Evolutionary conservation across 1,139 yeast genomes (phyloP).

Genomic region (Candida sojae): DNA sequence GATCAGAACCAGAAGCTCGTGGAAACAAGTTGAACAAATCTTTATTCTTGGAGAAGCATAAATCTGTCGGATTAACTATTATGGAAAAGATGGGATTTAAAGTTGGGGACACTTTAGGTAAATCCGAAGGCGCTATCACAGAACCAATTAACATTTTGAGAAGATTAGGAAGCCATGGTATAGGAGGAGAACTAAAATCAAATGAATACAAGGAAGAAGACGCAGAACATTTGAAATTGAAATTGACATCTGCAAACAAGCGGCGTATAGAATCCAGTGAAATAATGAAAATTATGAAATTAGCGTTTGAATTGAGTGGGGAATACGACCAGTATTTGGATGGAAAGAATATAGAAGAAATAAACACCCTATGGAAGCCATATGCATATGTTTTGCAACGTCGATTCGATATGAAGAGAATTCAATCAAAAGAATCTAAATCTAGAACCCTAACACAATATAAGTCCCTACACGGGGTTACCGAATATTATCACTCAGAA

Average conservation of each 20-base stretch:
- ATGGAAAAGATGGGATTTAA: slow-evolving; percentile 61
- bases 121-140: slow-evolving; percentile 17
- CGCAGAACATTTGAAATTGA: slow-evolving; percentile 2
- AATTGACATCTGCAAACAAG: background rate
- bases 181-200: slow-evolving; percentile 9
- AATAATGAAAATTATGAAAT: slow-evolving; percentile 20
- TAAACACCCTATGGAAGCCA: slow-evolving; percentile 27
- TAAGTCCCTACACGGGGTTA: background rate
- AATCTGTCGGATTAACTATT: slow-evolving; percentile 48
- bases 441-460: background rate
- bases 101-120: slow-evolving; percentile 46
- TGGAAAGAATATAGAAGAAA: slow-evolving; percentile 9
- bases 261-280: slow-evolving; percentile 5
- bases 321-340: slow-evolving; percentile 19
- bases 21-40: slow-evolving; percentile 11
- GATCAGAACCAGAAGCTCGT: background rate
- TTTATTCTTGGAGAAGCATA: slow-evolving; percentile 9
- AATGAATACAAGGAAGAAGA: slow-evolving; percentile 2
- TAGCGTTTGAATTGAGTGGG: slow-evolving; percentile 30
- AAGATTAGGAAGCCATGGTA: slow-evolving; percentile 12
- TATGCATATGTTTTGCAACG: slow-evolving; percentile 13
- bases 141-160: slow-evolving; percentile 19
- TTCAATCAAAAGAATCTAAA: background rate
- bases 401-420: background rate
- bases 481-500: background rate